Evolutionary conservation across 768 basidiomycete genomes (phyloP), one percentile per base, ranked within the genome.

Genomic region (Ramaria sp.): DNA sequence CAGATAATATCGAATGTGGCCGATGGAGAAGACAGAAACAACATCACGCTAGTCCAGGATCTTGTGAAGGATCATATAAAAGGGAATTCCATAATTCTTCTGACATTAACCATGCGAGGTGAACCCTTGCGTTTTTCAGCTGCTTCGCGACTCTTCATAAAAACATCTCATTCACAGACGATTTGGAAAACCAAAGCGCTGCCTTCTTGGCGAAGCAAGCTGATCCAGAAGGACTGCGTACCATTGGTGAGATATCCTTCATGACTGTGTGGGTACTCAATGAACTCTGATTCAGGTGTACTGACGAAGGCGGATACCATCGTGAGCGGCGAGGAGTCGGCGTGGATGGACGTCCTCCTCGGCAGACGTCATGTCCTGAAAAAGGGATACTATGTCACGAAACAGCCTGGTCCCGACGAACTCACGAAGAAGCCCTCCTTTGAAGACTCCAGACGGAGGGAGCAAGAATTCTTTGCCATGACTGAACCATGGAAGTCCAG

Each of bases 221-320:
- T 17, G 56, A 57, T 41, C 45, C 27, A 15, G 34, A 57, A 10
- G 48, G 48, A 13, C 5, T 37, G 22, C 45, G 56, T 20, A 57
- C 56, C 7, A 57, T 57, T 30, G 56, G 56, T 57, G 12, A 45
- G 34, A 73, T 53, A 24, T 75, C 17, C 77, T 77, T 61, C 38
- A 74, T 59, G 15, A n/a, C 17, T 51, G 17, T 51, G 17, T n/a
- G 15, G 9, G n/a, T 33, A 9, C 5, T 3, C n/a, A n/a, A 27
- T 13, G n/a, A 27, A 2, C 20, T 24, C 7, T 7, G 7, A 10
- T 27, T 30, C 24, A 51, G 49, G 49, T 30, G 49, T 51, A 10
- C 15, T 51, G 22, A 51, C 49, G 24, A 51, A 51, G 15, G 24
- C 49, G 6, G 49, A 51, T 33, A 12, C 24, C 20, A 51, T 51